Base-by-base conservation (phyloP, 176 grass and related monocot species). In the Oryza meridionalis region DNA sequence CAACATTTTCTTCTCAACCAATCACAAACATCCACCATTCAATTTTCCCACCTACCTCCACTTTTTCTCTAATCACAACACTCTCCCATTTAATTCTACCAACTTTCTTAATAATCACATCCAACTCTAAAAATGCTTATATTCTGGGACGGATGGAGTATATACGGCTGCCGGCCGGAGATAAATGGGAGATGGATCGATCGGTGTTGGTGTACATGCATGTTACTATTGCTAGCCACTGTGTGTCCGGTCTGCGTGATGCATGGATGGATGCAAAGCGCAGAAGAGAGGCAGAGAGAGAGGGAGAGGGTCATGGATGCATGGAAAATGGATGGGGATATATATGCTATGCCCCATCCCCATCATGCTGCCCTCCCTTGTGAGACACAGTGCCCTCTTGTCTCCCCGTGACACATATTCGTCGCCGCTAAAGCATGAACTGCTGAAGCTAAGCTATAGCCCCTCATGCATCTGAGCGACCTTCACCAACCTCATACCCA, bases 321-420 rank as follows among this genome's bases (percentile, higher is more conserved):
- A 10, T 43, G 42, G 42, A 43, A 43, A 43, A 43, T 21, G 53
- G 50, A 11, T 53, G 50, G 15, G 7, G 19, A 1, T 53, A 19
- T 17, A 19, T 31, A 31, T 31, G 29, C 29, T 3, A 31, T 76
- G 82, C 72, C 62, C 61, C 61, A 53, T 84, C 72, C 11, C 81
- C 61, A 53, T 84, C 44, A 35, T 25, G 71, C 8, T 68, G 82
- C 31, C 44, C n/a, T 19, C 13, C 4, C 63, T 55, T 58, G 59
- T 19, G 71, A 67, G 72, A 76, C 58, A 84, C 72, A 40, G 82
- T 76, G 82, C 29, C 31, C 19, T 61, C 62, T 42, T 84, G 82
- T 76, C 81, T 66, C 70, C 71, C 62, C 82, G 82, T 76, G 82
- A 84, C 72, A 84, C 62, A 53, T 38, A 38, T 44, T 83, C 81